phyloP scores from a whole-genome alignment of 2,329 filamentous ascomycete species.

The Albifimbria verrucaria region DNA sequence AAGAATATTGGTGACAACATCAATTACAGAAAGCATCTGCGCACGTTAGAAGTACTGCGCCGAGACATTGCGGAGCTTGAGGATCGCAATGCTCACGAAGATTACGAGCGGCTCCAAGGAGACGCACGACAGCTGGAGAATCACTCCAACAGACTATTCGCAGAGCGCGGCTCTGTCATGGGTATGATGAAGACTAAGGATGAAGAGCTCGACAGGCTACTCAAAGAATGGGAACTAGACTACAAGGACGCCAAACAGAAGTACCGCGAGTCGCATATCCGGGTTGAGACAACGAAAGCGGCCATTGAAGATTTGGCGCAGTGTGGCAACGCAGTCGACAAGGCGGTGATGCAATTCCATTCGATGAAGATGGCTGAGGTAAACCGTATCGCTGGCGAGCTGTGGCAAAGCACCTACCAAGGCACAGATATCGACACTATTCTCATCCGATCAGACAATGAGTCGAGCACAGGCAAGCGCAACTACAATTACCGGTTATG shows the following conservation, averaged over 20 bases:
- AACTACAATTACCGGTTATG: conserved; percentile 96
- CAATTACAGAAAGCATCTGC: conserved; percentile 73
- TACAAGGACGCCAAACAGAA: conserved; percentile 78
- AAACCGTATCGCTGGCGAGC: conserved; percentile 87
- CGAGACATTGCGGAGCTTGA: conserved; percentile 72
- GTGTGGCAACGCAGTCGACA: conserved; percentile 81
- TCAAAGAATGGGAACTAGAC: conserved; percentile 78
- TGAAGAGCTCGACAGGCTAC: conserved; percentile 68
- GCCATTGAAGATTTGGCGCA: conserved; percentile 86
- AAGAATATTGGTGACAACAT: conserved; percentile 88
- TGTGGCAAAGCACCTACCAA: conserved; percentile 97
- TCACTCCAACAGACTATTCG: conserved; percentile 65
- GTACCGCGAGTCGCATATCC: conserved; percentile 85
- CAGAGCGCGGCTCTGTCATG: conserved; percentile 70
- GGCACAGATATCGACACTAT: conserved; percentile 97
- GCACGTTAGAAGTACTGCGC: conserved; percentile 64
- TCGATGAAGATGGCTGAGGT: conserved; percentile 97
- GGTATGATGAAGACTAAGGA: conserved; percentile 83
- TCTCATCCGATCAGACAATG: conserved; percentile 87
- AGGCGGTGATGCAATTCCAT: conserved; percentile 97
- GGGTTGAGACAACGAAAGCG: conserved; percentile 86
- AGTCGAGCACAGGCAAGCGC: conserved; percentile 68
- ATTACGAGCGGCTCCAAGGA: conserved; percentile 69
- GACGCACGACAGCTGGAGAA: conserved; percentile 68
- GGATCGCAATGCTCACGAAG: conserved; percentile 74